These are phyloP conservation scores for Botryobasidium botryosum DNA, from an alignment of 768 basidiomycete genomes.

Conservation along the genomic window DNA sequence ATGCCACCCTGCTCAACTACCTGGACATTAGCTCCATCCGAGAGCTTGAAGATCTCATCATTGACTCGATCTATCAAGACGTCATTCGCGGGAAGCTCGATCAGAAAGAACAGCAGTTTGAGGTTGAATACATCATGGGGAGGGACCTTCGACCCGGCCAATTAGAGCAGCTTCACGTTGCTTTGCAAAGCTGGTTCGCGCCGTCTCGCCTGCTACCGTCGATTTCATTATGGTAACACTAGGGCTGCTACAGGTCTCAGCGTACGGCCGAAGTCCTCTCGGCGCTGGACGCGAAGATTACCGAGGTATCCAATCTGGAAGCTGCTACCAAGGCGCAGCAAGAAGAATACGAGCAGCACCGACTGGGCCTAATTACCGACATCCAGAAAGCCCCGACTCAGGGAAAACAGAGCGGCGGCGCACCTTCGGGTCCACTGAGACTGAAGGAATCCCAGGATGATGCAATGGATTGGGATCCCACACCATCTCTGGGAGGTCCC, in stretches of 20 bases:
- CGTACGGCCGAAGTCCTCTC: constrained; percentile 54
- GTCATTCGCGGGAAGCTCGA: constrained; percentile 83
- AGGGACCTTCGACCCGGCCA: constrained; percentile 72
- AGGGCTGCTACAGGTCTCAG: constrained; percentile 12
- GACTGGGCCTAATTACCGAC: too few species aligned
- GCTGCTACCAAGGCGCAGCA: too few species aligned
- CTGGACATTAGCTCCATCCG: constrained; percentile 68
- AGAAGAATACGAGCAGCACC: too few species aligned
- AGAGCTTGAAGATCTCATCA: constrained; percentile 90
- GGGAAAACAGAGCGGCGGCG: too few species aligned
- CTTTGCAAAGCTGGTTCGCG: constrained; percentile 46
- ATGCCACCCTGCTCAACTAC: constrained; percentile 46
- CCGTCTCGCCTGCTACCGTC: neutral
- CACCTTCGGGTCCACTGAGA: too few species aligned
- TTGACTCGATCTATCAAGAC: constrained; percentile 89
- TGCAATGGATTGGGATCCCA: too few species aligned
- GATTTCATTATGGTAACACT: neutral
- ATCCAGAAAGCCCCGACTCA: too few species aligned
- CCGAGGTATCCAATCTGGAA: too few species aligned
- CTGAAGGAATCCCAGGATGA: too few species aligned
- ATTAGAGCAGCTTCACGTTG: constrained; percentile 39
- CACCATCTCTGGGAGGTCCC: too few species aligned
- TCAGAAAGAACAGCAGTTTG: constrained; percentile 76
- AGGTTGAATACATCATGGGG: constrained; percentile 86
- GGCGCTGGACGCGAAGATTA: constrained; percentile 56